A percentile compares a stretch with the other conserved stretches of the same genome.
These are phyloP conservation scores for Harrya chromipes DNA, from an alignment of 768 basidiomycete species.

Conservation along the genomic window DNA sequence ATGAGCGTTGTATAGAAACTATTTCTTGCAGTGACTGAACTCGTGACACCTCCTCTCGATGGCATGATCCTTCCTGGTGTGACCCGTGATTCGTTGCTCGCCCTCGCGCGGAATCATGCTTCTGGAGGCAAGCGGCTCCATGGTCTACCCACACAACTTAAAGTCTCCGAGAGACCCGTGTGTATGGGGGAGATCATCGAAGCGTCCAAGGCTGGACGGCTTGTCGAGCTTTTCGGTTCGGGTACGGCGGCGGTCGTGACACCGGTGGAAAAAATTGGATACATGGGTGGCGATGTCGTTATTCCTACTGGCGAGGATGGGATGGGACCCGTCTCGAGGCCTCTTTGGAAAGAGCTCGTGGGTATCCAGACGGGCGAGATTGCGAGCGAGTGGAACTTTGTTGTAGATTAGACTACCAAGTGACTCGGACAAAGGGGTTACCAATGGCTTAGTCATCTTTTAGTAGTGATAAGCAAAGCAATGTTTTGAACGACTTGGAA, in stretches of 20 bases:
- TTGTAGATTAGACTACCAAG: conserved; percentile 17
- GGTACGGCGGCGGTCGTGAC: conserved; percentile 55
- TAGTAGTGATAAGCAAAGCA: background rate
- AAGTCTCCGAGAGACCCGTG: conserved; percentile 65
- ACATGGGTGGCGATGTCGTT: conserved; percentile 49
- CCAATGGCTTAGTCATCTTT: conserved; percentile 13
- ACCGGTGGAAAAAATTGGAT: conserved; percentile 54
- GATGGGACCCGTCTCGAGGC: conserved; percentile 64
- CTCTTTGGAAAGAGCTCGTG: conserved; percentile 47
- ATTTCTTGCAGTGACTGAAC: conserved; percentile 41
- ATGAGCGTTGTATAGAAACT: background rate
- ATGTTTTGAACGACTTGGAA: background rate
- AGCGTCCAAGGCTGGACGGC: conserved; percentile 38
- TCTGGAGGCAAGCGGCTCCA: conserved; percentile 42
- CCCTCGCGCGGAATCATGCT: conserved; percentile 56
- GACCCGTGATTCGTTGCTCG: conserved; percentile 52
- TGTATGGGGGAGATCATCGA: conserved; percentile 73
- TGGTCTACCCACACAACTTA: conserved; percentile 53
- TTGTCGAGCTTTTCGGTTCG: conserved; percentile 50
- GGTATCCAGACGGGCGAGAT: conserved; percentile 76
- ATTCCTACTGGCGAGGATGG: conserved; percentile 65
- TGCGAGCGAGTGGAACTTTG: conserved; percentile 76
- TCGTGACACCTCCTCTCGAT: conserved; percentile 64
- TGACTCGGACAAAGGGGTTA: no score
- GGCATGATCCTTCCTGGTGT: conserved; percentile 70